These are phyloP conservation scores for Uronychia binucleata DNA, from an alignment of 73 alveolate genomes.

Conservation along the genomic window DNA sequence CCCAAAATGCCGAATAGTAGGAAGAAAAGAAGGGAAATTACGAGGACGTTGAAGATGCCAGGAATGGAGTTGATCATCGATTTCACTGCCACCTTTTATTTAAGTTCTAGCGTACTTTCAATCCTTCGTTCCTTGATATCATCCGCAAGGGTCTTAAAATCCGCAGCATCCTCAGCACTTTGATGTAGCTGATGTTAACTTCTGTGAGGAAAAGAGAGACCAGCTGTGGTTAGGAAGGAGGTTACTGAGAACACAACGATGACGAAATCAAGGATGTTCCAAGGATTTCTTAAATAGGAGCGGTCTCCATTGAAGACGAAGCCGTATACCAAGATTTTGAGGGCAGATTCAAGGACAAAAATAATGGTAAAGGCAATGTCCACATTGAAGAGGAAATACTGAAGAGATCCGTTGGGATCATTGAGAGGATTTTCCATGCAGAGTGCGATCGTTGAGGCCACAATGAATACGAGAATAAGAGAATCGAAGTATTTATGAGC, in stretches of 20 bases:
- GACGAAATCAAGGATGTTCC: slow-evolving; percentile 51
- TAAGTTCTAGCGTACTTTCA: neutral
- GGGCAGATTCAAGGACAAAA: slow-evolving; percentile 26
- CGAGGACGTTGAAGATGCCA: slow-evolving; percentile 24
- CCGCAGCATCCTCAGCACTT: slow-evolving; percentile 9
- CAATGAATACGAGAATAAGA: slow-evolving; percentile 13
- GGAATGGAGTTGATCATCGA: slow-evolving; percentile 50
- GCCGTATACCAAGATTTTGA: slow-evolving; percentile 34
- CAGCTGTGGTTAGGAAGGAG: neutral
- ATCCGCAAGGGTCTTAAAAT: slow-evolving; percentile 4
- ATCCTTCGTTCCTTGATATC: slow-evolving; percentile 20
- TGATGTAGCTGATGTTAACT: slow-evolving; percentile 30
- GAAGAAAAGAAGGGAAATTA: slow-evolving; percentile 38
- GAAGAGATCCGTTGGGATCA: slow-evolving; percentile 23
- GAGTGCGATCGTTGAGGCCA: slow-evolving; percentile 12
- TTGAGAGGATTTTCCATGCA: slow-evolving; percentile 45
- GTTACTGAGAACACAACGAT: slow-evolving; percentile 23
- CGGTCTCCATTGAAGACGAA: slow-evolving; percentile 26
- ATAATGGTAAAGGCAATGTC: slow-evolving; percentile 11
- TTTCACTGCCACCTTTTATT: slow-evolving; percentile 44
- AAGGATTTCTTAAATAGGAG: slow-evolving; percentile 39
- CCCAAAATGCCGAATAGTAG: slow-evolving; percentile 49
- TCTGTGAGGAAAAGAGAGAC: slow-evolving; percentile 8
- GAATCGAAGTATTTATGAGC: slow-evolving; percentile 20
- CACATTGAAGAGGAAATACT: neutral